Evolutionary conservation across 805 yeast species (phyloP), one percentile per base, ranked within the genome.

Genomic region (Metschnikowia colocasiae): DNA sequence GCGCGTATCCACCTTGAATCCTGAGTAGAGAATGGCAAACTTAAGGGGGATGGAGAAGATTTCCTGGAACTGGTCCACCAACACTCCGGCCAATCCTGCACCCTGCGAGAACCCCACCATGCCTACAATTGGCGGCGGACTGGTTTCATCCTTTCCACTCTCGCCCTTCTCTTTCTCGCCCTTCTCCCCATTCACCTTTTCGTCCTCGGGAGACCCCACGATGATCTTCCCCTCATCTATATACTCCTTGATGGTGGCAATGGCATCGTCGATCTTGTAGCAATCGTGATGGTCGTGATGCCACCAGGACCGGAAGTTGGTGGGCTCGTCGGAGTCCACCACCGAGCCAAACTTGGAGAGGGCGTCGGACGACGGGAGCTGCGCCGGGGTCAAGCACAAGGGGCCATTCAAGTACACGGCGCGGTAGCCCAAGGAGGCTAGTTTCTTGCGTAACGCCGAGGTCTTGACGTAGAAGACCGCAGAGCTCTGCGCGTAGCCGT

Each of bases 51-150:
- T 44, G 4, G 80, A 80, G 31, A 81, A 78, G 34, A 83, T 57
- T 20, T 75, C 74, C 19, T 78, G 72, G 52, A 85, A 81, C 33
- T 76, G 74, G 54, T 81, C 80, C 37, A 87, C 73, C 26, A 90
- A 62, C 22, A 87, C 73, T 1, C 92, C 87, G 1, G 88, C 83
- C 30, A 92, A 68, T 1, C 94, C 95, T 6, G 97, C 95, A 52
- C 99, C 99, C 64, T 94, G 98, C 9, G 95, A 85, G 63, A 92
- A 92, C 1, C 97, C 98, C 37, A 94, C 67, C 18, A 92, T 68
- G 5, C 98, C 99, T 19, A 84, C 85, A 55, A n/a, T n/a, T n/a
- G n/a, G n/a, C n/a, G n/a, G n/a, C n/a, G n/a, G n/a, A n/a, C n/a
- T n/a, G n/a, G n/a, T n/a, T 4, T 16, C 5, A 7, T 31, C 3